Evolutionary conservation across 2,329 filamentous ascomycete genomes (phyloP).

Genomic region (Phyllosticta citriasiana): DNA sequence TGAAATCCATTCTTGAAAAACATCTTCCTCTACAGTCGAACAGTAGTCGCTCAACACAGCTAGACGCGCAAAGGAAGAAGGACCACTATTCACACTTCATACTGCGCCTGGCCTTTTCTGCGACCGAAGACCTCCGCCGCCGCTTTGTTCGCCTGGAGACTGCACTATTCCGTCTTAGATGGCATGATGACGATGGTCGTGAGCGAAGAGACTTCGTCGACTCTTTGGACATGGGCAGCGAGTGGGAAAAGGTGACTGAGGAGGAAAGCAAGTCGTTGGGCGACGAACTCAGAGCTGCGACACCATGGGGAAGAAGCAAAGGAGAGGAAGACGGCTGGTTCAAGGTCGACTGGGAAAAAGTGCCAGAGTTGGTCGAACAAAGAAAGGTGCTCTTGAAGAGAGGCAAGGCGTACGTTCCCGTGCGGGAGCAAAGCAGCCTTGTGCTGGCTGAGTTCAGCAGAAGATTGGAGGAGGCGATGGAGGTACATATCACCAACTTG

Average conservation of each 20-base stretch:
- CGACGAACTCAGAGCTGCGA: conserved; percentile 41
- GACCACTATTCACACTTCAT: conserved; percentile 99
- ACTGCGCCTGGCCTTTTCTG: conserved; percentile 80
- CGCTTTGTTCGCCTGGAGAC: conserved; percentile 82
- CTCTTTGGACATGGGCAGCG: conserved; percentile 52
- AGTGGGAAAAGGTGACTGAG: conserved; percentile 74
- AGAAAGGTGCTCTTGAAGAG: conserved; percentile 65
- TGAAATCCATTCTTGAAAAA: conserved; percentile 80
- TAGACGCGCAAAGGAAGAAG: conserved; percentile 71
- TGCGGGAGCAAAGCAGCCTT: conserved; percentile 78
- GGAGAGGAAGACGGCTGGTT: conserved; percentile 80
- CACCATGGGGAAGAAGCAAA: background rate
- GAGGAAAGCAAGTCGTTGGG: conserved; percentile 65
- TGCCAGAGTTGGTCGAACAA: conserved; percentile 79
- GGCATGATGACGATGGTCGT: conserved; percentile 61
- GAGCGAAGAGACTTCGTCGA: conserved; percentile 71
- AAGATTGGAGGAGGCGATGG: conserved; percentile 69
- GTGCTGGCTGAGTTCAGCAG: conserved; percentile 78
- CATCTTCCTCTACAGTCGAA: conserved; percentile 73
- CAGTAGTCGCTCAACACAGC: conserved; percentile 47
- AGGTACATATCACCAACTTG: conserved; percentile 43
- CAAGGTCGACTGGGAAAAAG: conserved; percentile 91
- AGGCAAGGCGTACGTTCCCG: conserved; percentile 86
- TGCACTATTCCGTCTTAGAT: conserved; percentile 75
- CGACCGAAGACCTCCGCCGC: conserved; percentile 79